These are phyloP conservation scores for Colletotrichum sp. DNA, from an alignment of 2,329 filamentous ascomycete species.

Conservation along the genomic window DNA sequence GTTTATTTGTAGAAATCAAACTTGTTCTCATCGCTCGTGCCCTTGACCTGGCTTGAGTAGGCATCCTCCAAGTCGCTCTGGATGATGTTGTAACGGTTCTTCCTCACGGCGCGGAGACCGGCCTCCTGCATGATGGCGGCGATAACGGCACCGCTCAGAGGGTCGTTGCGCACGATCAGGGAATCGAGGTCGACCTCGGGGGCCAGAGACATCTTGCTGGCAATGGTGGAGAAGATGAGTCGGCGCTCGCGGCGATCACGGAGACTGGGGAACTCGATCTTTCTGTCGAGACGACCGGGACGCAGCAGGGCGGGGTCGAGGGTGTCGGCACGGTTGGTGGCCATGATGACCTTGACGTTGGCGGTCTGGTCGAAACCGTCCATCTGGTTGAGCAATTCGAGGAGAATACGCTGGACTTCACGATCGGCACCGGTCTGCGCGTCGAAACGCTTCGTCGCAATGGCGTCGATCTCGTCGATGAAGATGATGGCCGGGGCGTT, in stretches of 20 bases:
- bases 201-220: conserved; percentile 93
- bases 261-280: conserved; percentile 98
- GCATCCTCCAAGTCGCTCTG: conserved; percentile 96
- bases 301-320: conserved; percentile 93
- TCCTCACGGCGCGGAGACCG: conserved; percentile 88
- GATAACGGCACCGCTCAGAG: conserved; percentile 92
- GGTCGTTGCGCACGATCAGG: conserved; percentile 95
- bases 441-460: conserved; percentile 98
- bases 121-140: conserved; percentile 99
- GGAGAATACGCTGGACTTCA: conserved; percentile 97
- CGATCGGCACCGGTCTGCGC: conserved; percentile 97
- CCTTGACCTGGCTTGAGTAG: conserved; percentile 97
- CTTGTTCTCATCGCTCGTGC: conserved; percentile 67
- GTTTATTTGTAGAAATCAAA: conserved; percentile 91
- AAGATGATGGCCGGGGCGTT: conserved; percentile 99
- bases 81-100: conserved; percentile 99
- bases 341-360: conserved; percentile 99
- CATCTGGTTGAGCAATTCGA: conserved; percentile 99
- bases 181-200: conserved; percentile 97
- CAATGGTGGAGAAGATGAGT: conserved; percentile 97
- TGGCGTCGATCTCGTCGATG: conserved; percentile 99
- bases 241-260: conserved; percentile 93
- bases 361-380: conserved; percentile 98
- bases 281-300: conserved; percentile 93
- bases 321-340: conserved; percentile 97